A percentile compares a stretch with the other conserved stretches of the same genome.
These are phyloP conservation scores for Tetraselmis chui DNA, from an alignment of 139 green algal species.

Conservation along the genomic window DNA sequence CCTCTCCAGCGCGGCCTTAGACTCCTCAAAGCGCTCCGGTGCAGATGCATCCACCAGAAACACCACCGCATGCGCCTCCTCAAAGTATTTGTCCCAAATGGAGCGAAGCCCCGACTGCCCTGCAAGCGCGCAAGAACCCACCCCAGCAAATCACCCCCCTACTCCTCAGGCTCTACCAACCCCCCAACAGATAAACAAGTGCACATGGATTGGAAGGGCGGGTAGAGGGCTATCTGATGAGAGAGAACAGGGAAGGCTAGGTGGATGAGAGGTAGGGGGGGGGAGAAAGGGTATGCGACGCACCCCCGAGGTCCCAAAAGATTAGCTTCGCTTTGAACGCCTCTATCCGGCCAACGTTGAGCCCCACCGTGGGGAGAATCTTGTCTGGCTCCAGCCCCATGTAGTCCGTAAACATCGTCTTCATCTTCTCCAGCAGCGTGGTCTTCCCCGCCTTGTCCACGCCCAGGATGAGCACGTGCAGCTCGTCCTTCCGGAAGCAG, in stretches of 20 bases:
- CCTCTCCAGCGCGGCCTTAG: slow-evolving; percentile 51
- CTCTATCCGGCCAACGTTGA: slow-evolving; percentile 85
- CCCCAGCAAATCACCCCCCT: no score
- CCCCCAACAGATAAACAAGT: no score
- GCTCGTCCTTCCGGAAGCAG: slow-evolving; percentile 78
- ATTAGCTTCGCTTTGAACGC: slow-evolving; percentile 56
- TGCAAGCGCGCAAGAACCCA: no score
- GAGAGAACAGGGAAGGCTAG: no score
- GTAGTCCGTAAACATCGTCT: slow-evolving; percentile 66
- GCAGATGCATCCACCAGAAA: slow-evolving; percentile 78
- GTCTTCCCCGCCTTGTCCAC: slow-evolving; percentile 89
- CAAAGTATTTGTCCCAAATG: slow-evolving; percentile 98
- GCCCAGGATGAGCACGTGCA: slow-evolving; percentile 84
- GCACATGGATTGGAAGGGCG: neutral
- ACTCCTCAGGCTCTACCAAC: no score
- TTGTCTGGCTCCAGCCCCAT: slow-evolving; percentile 66
- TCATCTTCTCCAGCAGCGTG: slow-evolving; percentile 83
- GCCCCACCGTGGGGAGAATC: slow-evolving; percentile 89
- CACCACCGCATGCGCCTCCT: slow-evolving; percentile 81
- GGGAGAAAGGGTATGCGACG: neutral
- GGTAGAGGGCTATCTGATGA: no score
- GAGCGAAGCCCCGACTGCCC: slow-evolving; percentile 63
- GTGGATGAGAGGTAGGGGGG: neutral
- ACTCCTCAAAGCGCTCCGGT: slow-evolving; percentile 47
- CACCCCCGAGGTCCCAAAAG: slow-evolving; percentile 86